These are phyloP conservation scores for Combretum micranthum DNA, from an alignment of 345 rosid species.

Conservation along the genomic window DNA sequence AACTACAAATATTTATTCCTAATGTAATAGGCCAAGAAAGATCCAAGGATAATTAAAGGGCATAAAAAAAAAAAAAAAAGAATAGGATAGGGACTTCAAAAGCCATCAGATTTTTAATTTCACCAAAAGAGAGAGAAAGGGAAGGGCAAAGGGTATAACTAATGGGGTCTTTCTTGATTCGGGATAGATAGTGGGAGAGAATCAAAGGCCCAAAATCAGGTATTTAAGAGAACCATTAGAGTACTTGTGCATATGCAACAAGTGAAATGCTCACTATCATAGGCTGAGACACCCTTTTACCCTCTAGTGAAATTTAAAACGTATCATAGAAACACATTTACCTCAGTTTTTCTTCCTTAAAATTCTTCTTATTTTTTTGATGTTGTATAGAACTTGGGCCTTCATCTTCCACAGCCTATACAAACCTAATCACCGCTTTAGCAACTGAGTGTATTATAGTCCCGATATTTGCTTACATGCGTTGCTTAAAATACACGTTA, in stretches of 20 bases:
- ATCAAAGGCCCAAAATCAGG: constrained; percentile 11
- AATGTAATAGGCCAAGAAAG: too few relatives aligned
- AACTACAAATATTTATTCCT: too few relatives aligned
- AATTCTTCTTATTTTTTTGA: too few relatives aligned
- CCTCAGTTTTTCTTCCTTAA: not conserved
- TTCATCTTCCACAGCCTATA: constrained; percentile 10
- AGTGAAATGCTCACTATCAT: too few relatives aligned
- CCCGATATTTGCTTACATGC: not conserved
- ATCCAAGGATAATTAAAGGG: too few relatives aligned
- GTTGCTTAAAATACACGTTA: constrained; percentile 21
- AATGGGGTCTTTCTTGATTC: constrained; percentile 17
- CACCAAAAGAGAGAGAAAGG: not conserved
- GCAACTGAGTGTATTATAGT: not conserved
- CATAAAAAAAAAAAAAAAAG: too few relatives aligned
- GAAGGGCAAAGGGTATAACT: constrained; percentile 7
- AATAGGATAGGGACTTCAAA: too few relatives aligned
- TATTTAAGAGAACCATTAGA: constrained; percentile 23
- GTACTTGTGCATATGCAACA: not conserved
- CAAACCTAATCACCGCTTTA: too few relatives aligned
- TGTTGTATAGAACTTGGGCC: not conserved
- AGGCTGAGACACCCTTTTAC: too few relatives aligned
- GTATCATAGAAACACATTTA: not conserved
- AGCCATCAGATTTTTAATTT: too few relatives aligned
- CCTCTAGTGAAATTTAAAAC: too few relatives aligned
- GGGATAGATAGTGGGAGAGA: not conserved